phyloP scores from a whole-genome alignment of 805 yeast species.

The Cephaloascus albidus region DNA sequence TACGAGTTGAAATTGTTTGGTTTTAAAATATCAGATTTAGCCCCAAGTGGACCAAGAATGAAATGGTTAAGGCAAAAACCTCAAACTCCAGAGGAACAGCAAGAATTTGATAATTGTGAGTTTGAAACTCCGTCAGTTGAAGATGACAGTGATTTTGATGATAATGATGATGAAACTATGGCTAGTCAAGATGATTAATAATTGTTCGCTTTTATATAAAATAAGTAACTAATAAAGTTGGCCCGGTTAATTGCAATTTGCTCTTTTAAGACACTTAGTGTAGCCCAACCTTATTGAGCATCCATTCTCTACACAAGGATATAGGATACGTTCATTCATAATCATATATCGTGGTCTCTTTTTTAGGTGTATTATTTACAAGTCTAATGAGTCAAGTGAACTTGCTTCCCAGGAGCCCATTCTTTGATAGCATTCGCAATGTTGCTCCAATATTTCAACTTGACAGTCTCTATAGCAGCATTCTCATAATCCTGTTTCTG shows the following conservation, averaged over 20 bases:
- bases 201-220: no score
- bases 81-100: conserved; percentile 44
- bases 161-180: conserved; percentile 27
- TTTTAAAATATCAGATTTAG: conserved; percentile 65
- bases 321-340: no score
- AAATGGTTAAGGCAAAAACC: conserved; percentile 86
- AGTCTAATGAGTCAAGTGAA: conserved; percentile 58
- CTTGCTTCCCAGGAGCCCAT: conserved; percentile 67
- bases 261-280: no score
- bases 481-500: conserved; percentile 36
- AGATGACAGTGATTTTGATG: conserved; percentile 15
- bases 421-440: conserved; percentile 65
- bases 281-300: no score
- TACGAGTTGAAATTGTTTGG: conserved; percentile 81
- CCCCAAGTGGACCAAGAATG: conserved; percentile 90
- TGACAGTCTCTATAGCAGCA: conserved; percentile 60
- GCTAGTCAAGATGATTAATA: conserved; percentile 14
- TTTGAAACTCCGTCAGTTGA: conserved; percentile 40
- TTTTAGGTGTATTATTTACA: no score
- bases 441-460: conserved; percentile 77
- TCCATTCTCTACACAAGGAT: no score
- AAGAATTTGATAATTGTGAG: conserved; percentile 59
- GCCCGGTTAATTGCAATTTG: no score
- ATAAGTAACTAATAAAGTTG: no score
- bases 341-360: no score